These are phyloP conservation scores for Hypoxylon crocopeplum DNA, from an alignment of 495 filamentous ascomycete species.

Conservation along the genomic window DNA sequence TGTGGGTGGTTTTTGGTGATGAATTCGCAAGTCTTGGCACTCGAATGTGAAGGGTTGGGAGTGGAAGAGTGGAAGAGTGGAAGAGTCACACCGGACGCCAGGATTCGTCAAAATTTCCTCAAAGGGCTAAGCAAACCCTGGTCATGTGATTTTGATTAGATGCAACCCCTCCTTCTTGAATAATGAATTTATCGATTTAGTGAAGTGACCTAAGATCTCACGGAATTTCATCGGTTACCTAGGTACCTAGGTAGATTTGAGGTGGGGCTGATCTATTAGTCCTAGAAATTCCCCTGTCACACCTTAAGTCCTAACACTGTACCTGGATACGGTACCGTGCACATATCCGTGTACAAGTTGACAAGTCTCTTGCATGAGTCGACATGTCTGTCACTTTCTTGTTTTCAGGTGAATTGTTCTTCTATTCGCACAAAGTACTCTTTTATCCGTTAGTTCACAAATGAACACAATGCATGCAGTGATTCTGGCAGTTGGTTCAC, in stretches of 20 bases:
- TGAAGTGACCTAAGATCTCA: no score
- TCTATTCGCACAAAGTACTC: no score
- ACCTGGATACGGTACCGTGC: background rate
- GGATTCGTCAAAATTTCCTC: conserved; percentile 32
- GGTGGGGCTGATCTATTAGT: no score
- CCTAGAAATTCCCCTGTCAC: no score
- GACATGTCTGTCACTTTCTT: background rate
- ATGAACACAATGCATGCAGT: no score
- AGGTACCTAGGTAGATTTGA: no score
- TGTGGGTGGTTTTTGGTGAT: conserved; percentile 23
- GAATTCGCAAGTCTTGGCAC: conserved; percentile 28
- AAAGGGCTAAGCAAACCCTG: conserved; percentile 35
- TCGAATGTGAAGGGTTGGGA: conserved; percentile 2
- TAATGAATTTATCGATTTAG: no score
- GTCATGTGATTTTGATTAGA: conserved; percentile 28
- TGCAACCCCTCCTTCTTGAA: no score
- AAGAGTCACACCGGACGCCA: conserved; percentile 30
- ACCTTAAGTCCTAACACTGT: background rate
- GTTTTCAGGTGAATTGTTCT: no score
- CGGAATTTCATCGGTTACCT: no score
- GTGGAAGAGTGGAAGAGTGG: background rate
- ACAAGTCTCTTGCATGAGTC: background rate
- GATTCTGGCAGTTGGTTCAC: no score
- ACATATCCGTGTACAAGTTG: background rate
- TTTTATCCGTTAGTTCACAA: no score